Evolutionary conservation across 1,284 basidiomycete genomes (phyloP).

Genomic region (Ceratobasidium sp.): DNA sequence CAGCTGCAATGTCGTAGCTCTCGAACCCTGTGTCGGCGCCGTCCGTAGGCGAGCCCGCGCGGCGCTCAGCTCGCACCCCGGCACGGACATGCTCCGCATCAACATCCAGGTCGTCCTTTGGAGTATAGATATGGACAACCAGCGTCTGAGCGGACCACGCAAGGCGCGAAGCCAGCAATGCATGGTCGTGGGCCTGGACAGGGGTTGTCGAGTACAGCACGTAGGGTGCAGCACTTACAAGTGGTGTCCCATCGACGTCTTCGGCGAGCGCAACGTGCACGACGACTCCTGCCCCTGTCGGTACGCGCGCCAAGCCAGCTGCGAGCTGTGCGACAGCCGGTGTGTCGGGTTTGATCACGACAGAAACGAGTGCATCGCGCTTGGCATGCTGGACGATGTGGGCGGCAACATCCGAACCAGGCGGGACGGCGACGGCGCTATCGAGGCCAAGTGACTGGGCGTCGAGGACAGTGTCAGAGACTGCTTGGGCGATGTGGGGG

Average conservation of each 20-base stretch:
- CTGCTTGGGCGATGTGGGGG: conserved; percentile 72
- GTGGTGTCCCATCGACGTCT: conserved; percentile 68
- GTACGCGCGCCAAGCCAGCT: conserved; percentile 2
- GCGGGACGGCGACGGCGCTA: conserved; percentile 62
- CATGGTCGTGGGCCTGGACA: conserved; percentile 77
- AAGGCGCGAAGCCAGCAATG: conserved; percentile 74
- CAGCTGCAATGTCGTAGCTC: conserved; percentile 70
- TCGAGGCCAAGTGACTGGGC: conserved; percentile 55
- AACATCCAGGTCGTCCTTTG: conserved; percentile 53
- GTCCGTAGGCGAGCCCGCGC: conserved; percentile 37
- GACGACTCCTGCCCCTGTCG: conserved; percentile 44
- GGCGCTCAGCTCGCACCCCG: conserved; percentile 22
- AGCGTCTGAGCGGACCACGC: conserved; percentile 68
- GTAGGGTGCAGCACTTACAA: conserved; percentile 68
- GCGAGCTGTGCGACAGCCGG: conserved; percentile 29
- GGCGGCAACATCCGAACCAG: conserved; percentile 52
- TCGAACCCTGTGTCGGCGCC: conserved; percentile 58
- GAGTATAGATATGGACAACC: conserved; percentile 81
- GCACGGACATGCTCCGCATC: conserved; percentile 58
- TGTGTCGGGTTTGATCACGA: conserved; percentile 21
- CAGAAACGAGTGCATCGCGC: conserved; percentile 26
- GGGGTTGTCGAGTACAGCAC: conserved; percentile 71
- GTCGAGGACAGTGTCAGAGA: conserved; percentile 73
- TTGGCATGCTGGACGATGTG: conserved; percentile 14
- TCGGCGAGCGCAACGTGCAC: conserved; percentile 55